phyloP scores from a whole-genome alignment of 495 filamentous ascomycete species.

The Friedmanniomyces simplex region DNA sequence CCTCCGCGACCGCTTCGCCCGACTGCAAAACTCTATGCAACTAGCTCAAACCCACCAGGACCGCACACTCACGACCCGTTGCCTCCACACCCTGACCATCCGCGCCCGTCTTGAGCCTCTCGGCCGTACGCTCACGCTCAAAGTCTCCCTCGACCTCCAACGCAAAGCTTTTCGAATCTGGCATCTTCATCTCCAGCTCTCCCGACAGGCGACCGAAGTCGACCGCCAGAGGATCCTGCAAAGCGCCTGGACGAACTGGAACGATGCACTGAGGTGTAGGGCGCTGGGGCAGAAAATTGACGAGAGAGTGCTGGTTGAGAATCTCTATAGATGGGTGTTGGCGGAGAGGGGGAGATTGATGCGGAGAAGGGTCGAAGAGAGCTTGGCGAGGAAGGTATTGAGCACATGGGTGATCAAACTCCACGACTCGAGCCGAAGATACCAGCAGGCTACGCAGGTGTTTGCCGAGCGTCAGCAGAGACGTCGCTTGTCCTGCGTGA shows the following conservation, averaged over 20 bases:
- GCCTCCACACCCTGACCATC: constrained; percentile 34
- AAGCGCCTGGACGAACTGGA: constrained; percentile 56
- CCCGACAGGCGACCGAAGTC: constrained; percentile 45
- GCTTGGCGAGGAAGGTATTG: constrained; percentile 36
- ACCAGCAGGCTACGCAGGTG: constrained; percentile 18
- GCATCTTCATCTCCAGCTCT: constrained; percentile 39
- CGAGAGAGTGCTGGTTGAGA: constrained; percentile 47
- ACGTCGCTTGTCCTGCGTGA: constrained; percentile 4
- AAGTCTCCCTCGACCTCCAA: constrained; percentile 40
- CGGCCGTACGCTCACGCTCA: constrained; percentile 32
- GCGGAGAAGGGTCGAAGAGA: constrained; percentile 42
- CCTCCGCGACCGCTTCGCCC: neutral
- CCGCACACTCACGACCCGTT: constrained; percentile 7
- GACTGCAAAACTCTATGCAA: neutral
- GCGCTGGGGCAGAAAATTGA: constrained; percentile 45
- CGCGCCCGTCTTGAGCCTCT: constrained; percentile 39
- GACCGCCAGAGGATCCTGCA: constrained; percentile 44
- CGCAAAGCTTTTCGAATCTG: constrained; percentile 43
- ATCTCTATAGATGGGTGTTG: constrained; percentile 56
- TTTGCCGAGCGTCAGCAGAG: constrained; percentile 15
- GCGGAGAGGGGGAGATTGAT: constrained; percentile 45
- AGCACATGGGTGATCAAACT: constrained; percentile 24
- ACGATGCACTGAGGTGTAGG: constrained; percentile 50
- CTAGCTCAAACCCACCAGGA: neutral
- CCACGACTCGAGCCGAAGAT: neutral